Base-by-base conservation (phyloP, 345 rosid species). In the Syzygium aqueum region DNA sequence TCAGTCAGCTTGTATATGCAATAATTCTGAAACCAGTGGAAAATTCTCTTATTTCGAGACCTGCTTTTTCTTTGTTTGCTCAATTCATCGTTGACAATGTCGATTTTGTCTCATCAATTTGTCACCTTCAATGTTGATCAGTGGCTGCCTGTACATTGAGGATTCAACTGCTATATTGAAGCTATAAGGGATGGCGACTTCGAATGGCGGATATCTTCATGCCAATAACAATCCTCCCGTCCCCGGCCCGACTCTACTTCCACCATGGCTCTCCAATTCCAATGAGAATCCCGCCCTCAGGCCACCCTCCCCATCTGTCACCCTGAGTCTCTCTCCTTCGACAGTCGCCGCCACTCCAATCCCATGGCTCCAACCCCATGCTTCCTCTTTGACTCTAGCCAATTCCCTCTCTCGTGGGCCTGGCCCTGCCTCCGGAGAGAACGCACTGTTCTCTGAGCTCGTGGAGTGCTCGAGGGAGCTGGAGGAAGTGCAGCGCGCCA, bases 251-350 rank as follows among this genome's bases (percentile, higher is more conserved):
- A 90, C 92, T 27, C 86, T 93, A 30, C 94, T 97, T 30, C 99
- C 98, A 4, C 94, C 98, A 51, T 95, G 98, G 98, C 96, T 97
- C 90, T 94, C 99, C 28, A 96, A 89, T 87, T 91, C 98, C 51
- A 94, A 91, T 25, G 93, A 90, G 82, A 88, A 87, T 49, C 87
- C 95, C 5, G 86, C 88, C 67, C 94, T 91, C 6, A 91, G 94
- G 86, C 95, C 94, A 22, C 90, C 92, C 8, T 93, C 96, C 15
- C 98, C 98, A 12, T 97, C 98, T 0, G 94, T 95, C 77, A 97
- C 98, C 7, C 93, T 97, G 61, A 95, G 95, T 86, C 94, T 96
- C 52, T 97, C 98, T 33, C 93, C 97, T 27, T 94, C 97, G 12
- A 92, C 97, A 1, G 93, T 94, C 21, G 91, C 98, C 7, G 93